phyloP scores from a whole-genome alignment of 768 basidiomycete species.

The Russula lepida region DNA sequence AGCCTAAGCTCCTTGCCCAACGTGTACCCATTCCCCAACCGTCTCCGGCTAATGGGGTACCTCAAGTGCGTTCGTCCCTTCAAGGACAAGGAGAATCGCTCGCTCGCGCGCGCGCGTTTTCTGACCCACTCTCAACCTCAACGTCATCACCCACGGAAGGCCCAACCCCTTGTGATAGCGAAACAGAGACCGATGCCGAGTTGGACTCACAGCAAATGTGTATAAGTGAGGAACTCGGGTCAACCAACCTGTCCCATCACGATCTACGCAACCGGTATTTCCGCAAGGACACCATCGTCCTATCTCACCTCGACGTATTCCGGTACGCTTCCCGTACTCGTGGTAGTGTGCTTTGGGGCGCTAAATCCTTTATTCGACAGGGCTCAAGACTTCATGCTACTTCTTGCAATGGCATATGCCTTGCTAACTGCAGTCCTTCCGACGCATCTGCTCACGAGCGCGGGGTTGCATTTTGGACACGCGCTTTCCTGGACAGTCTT shows the following conservation, averaged over 20 bases:
- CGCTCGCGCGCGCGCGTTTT: constrained; percentile 15
- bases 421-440: constrained; percentile 49
- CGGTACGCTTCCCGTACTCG: constrained; percentile 42
- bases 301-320: constrained; percentile 77
- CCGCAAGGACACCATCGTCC: constrained; percentile 72
- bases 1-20: constrained; percentile 81
- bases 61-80: constrained; percentile 15
- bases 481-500: constrained; percentile 80
- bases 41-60: constrained; percentile 23
- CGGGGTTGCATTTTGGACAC: constrained; percentile 73
- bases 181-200: constrained; percentile 42
- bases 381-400: constrained; percentile 75
- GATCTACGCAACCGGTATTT: constrained; percentile 89
- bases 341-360: not conserved
- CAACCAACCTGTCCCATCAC: constrained; percentile 54
- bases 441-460: constrained; percentile 38
- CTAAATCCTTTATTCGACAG: constrained; percentile 35
- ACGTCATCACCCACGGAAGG: constrained; percentile 65
- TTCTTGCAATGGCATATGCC: constrained; percentile 66
- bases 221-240: not conserved
- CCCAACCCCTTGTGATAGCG: constrained; percentile 63
- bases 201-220: constrained; percentile 21
- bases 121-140: constrained; percentile 31
- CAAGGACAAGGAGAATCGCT: not conserved
- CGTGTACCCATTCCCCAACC: constrained; percentile 53